Base-by-base conservation (phyloP, 257 asterid species). In the Solanum sejunctum region DNA sequence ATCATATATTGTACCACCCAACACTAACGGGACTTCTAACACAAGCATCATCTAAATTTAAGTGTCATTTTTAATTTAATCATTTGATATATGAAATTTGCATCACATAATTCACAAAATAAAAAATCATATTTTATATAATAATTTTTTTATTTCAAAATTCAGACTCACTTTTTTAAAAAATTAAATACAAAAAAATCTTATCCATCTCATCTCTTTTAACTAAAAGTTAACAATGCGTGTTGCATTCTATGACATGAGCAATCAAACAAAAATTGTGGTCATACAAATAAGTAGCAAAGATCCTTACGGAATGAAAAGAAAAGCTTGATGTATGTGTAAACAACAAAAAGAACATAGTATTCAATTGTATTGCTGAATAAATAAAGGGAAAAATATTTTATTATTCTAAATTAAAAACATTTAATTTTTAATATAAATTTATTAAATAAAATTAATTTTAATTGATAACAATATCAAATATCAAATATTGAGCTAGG, bases 261-360 rank as follows among this genome's bases (percentile, higher is more conserved):
- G 8, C 57, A 73, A 73, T 13, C 21, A 23, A 47, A 12, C 58
- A 32, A 73, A 73, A 13, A 23, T 49, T 75, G 28, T 18, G 60
- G 60, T 49, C 81, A 23, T 47, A 73, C 36, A 77, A 72, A 51
- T 47, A 26, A 77, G 63, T 77, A 77, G 82, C n/a, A 77, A 77
- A 51, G 26, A 77, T 77, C 82, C 82, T 77, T 9, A 77, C 82
- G 26, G 16, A 77, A 51, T 52, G 3, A 26, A 51, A 51, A 49
- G 36, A 51, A 49, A 77, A 51, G 0, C 17, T 51, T 45, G 63
- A 49, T 32, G 36, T 77, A 12, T 15, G 5, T 41, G n/a, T 12
- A 17, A 67, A 49, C 36, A 16, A 71, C 58, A 41, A n/a, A 66
- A 43, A 55, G 17, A 43, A 7, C 23, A 32, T 17, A 2, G 18